Evolutionary conservation across 768 basidiomycete species (phyloP), one percentile per base, ranked within the genome.

Genomic region (Floccularia luteovirens): DNA sequence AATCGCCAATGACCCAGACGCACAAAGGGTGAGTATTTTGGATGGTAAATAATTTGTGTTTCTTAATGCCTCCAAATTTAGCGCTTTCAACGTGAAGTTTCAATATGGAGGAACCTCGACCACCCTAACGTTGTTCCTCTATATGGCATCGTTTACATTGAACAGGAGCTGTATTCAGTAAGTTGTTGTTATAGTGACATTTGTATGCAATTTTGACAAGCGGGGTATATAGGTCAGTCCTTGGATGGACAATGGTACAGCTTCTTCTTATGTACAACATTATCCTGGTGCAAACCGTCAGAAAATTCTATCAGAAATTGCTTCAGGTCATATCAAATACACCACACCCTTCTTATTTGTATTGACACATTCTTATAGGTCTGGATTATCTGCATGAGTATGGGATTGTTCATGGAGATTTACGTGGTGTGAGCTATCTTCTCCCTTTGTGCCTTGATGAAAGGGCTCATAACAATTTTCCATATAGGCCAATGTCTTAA

Each of bases 161-260:
- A 52, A 12, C 54, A 53, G 16, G 50, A 62, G 14, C 30, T 64
- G 6, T 66, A 59, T 46, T 55, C 57, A 13, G 66, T 67, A 43
- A 14, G 54, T n/a, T n/a, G n/a, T n/a, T 47, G 13, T 19, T 43
- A 31, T 40, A 5, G 13, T 21, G 19, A 30, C 19, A 38, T 6
- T 31, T 43, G 24, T 17, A 28, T 2, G 33, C 24, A 8, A 25
- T 41, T 33, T 35, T 30, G 17, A 25, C 27, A 36, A 21, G 39
- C 7, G 44, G 35, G 11, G n/a, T n/a, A 16, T 23, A 2, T 39
- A 71, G 66, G 69, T 72, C 39, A 66, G 63, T 28, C 68, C 70
- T 3, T 69, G 63, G 63, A 68, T 70, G 63, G 56, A 62, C 17
- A 60, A 70, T 40, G 64, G 67, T 8, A 65, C 66, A 14, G 59